Evolutionary conservation across 129 eudicot genomes (phyloP).

Genomic region (Logfia minima): DNA sequence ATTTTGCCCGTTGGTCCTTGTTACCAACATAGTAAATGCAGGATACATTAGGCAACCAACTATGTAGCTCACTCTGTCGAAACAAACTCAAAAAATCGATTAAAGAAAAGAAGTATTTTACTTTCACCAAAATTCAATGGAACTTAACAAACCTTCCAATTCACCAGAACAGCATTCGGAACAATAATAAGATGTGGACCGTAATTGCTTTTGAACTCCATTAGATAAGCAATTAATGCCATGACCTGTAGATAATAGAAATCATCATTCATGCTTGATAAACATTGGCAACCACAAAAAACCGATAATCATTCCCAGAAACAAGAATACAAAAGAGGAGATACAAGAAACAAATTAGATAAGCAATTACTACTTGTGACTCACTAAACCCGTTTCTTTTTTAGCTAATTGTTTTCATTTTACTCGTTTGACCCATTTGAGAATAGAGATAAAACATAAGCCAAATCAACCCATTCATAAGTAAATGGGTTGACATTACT

Average conservation of each 20-base stretch:
- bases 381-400: not conserved
- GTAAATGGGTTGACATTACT: not conserved
- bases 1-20: slow-evolving; percentile 84
- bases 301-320: not conserved
- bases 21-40: slow-evolving; percentile 91
- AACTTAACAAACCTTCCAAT: slow-evolving; percentile 81
- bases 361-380: not conserved
- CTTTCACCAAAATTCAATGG: not conserved
- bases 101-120: not conserved
- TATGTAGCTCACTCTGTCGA: slow-evolving; percentile 87
- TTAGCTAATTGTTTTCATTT: not conserved
- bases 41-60: slow-evolving; percentile 89
- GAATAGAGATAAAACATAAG: not conserved
- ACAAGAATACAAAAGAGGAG: not conserved
- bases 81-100: slow-evolving; percentile 13
- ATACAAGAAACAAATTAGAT: too few relatives aligned
- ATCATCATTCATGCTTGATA: not conserved
- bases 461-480: not conserved
- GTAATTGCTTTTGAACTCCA: slow-evolving; percentile 97
- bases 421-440: not conserved
- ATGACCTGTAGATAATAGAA: slow-evolving; percentile 58
- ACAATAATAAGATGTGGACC: slow-evolving; percentile 99
- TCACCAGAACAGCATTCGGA: slow-evolving; percentile 97
- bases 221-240: slow-evolving; percentile 95
- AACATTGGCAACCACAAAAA: not conserved